Conservation (phyloP, 1,139 yeast genomes). For the Yamadazyma songkhlaensis region DNA sequence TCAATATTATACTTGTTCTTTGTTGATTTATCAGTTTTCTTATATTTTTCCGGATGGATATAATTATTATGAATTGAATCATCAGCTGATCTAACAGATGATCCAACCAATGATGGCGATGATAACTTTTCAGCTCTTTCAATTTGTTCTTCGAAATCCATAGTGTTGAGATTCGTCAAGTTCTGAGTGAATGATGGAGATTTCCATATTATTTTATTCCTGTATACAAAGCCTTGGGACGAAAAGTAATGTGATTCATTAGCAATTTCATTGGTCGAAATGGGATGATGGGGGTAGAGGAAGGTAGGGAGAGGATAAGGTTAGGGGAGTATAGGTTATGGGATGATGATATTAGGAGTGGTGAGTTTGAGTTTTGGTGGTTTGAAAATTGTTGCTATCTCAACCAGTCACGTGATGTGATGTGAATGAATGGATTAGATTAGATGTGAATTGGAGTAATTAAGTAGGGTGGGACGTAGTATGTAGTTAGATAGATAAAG, state of each 20-base stretch:
- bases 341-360: no score
- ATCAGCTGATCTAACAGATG: constrained; percentile 52
- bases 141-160: constrained; percentile 57
- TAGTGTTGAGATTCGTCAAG: constrained; percentile 12
- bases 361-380: no score
- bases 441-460: no score
- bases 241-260: background rate
- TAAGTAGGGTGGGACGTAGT: no score
- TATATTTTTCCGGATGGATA: constrained; percentile 46
- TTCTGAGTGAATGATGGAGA: constrained; percentile 1
- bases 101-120: constrained; percentile 57
- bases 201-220: background rate
- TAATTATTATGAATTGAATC: constrained; percentile 47
- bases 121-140: constrained; percentile 49
- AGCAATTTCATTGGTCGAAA: no score
- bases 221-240: background rate
- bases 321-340: no score
- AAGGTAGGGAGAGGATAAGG: background rate
- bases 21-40: constrained; percentile 12
- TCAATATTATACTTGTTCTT: constrained; percentile 15
- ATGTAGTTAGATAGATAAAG: no score
- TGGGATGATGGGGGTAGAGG: background rate
- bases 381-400: no score
- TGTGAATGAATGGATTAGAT: no score
- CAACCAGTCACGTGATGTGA: no score